Base-by-base conservation (phyloP, 345 rosid species). In the Laguncularia racemosa region DNA sequence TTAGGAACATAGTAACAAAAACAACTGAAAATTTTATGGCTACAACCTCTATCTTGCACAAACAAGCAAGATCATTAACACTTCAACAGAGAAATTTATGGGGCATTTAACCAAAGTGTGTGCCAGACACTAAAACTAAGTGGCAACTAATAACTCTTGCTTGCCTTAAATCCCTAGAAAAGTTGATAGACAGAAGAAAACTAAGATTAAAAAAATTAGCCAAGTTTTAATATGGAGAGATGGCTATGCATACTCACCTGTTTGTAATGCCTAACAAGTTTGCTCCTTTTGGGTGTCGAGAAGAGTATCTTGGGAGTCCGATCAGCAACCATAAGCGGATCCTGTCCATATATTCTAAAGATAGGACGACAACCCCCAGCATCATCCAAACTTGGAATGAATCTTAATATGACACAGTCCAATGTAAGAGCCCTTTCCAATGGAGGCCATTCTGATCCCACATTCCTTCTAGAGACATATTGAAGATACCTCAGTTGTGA, bases 371-470 rank as follows among this genome's bases (percentile, higher is more conserved):
- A 92, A 13, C 98, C 97, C 59, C 88, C 95, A 54, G 75, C 79
- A 51, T 82, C 82, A 55, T 73, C 82, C 64, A 84, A 75, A 71
- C 83, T 72, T 46, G 95, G 98, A 64, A 86, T 77, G 65, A 57
- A 77, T 71, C 96, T 83, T 51, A 92, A 69, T 48, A 92, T 89
- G 64, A 89, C 66, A 53, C 98, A 89, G 66, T 92, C 98, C 89
- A 86, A 62, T 61, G 79, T 81, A 64, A 92, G 93, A 62, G 88
- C 91, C 71, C 96, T 79, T 71, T 86, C 91, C 62, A 77, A 48
- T 14, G 95, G 95, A 66, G 98, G 98, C 98, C 98, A 92, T 63
- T 86, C 84, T 15, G 88, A 69, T 63, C 77, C 88, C 64, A 89
- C 73, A 62, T 84, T 86, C 84, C 98, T 92, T 67, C 97, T 84